Conservation (phyloP, 2,329 filamentous ascomycete genomes). For the Fusarium sp. region DNA sequence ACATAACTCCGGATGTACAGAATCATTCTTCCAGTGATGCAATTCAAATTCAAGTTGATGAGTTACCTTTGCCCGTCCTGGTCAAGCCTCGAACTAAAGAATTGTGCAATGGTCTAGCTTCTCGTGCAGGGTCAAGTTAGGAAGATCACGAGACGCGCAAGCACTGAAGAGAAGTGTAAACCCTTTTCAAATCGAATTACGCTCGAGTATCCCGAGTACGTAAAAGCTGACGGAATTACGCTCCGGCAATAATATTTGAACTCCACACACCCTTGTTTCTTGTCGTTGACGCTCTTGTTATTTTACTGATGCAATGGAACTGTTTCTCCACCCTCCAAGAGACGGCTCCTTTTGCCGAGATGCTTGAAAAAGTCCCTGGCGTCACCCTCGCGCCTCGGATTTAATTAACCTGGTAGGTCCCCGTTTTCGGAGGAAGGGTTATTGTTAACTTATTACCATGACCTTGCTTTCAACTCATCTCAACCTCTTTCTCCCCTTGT, state of each 20-base stretch:
- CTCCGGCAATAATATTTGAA: constrained; percentile 42
- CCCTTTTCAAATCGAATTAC: no score
- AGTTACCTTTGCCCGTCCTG: neutral
- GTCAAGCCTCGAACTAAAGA: neutral
- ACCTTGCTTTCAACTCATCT: constrained; percentile 2
- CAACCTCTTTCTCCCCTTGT: neutral
- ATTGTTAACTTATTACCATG: no score
- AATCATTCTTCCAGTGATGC: neutral
- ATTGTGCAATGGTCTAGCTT: neutral
- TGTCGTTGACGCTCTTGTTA: constrained; percentile 39
- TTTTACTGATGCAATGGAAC: constrained; percentile 11
- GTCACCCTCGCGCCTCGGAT: constrained; percentile 26
- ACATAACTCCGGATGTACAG: neutral
- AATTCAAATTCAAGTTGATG: neutral
- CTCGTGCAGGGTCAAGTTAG: neutral
- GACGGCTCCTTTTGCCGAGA: constrained; percentile 31
- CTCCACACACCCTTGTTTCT: constrained; percentile 34
- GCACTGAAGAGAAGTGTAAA: neutral
- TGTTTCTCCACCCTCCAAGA: constrained; percentile 39
- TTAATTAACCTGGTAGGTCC: constrained; percentile 28
- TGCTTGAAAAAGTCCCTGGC: constrained; percentile 14
- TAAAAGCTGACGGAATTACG: constrained; percentile 41
- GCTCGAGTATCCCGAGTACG: constrained; percentile 5
- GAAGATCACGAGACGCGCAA: neutral
- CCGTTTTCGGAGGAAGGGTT: constrained; percentile 33